Percentiles rank a stretch among this genome's conserved stretches.
Conservation (phyloP, 768 basidiomycete genomes). For the Podaxis sp. region DNA sequence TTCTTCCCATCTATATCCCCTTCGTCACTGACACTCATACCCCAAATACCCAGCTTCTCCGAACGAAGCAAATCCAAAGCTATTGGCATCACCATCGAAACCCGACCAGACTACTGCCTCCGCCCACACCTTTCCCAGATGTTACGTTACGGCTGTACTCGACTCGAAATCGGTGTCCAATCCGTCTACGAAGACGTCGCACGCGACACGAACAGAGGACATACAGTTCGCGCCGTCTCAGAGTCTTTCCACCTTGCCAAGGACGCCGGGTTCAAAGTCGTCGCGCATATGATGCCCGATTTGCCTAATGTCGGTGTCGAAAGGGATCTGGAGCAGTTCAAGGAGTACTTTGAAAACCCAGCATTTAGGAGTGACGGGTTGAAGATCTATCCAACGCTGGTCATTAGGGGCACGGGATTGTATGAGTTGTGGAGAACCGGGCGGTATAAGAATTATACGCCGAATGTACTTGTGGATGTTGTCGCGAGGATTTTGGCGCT, state of each 20-base stretch:
- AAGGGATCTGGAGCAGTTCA: slow-evolving; percentile 97
- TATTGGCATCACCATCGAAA: slow-evolving; percentile 99
- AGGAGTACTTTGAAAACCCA: slow-evolving; percentile 99
- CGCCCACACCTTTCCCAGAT: slow-evolving; percentile 97
- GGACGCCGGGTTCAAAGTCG: slow-evolving; percentile 99
- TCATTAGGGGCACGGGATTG: slow-evolving; percentile 94
- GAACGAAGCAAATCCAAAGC: slow-evolving; percentile 98
- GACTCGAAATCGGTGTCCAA: slow-evolving; percentile 97
- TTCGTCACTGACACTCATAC: slow-evolving; percentile 3
- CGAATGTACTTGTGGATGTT: slow-evolving; percentile 97
- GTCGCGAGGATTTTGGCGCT: slow-evolving; percentile 94
- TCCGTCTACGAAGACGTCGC: slow-evolving; percentile 99
- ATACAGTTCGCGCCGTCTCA: slow-evolving; percentile 95
- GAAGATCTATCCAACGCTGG: slow-evolving; percentile 97
- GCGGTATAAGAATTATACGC: slow-evolving; percentile 98
- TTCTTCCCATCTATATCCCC: background rate
- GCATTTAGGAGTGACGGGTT: slow-evolving; percentile 95
- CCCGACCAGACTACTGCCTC: slow-evolving; percentile 96
- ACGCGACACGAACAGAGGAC: slow-evolving; percentile 96
- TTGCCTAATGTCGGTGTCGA: slow-evolving; percentile 97
- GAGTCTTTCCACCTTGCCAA: slow-evolving; percentile 98
- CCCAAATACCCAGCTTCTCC: slow-evolving; percentile 62
- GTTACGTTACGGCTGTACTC: slow-evolving; percentile 98
- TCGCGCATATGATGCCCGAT: slow-evolving; percentile 99
- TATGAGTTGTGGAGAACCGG: slow-evolving; percentile 97